Conservation (phyloP, 2,329 filamentous ascomycete genomes). For the Ceratocystis alfenasii region DNA sequence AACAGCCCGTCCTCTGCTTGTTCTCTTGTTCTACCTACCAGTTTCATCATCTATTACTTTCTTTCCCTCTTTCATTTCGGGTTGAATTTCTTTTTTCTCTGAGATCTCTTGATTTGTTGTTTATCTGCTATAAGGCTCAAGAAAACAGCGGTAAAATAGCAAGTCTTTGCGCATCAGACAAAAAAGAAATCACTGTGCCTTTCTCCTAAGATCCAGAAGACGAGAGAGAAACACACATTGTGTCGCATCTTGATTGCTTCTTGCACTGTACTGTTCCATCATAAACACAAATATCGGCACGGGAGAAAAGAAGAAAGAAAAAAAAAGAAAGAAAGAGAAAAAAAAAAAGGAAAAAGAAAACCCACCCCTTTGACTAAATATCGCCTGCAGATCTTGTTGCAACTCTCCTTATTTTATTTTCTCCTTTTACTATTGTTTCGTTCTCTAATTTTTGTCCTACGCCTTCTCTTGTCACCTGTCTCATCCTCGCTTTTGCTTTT, state of each 20-base stretch:
- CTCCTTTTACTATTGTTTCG: neutral
- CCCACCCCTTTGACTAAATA: neutral
- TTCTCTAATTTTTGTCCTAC: neutral
- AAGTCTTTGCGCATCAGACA: neutral
- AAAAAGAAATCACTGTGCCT: neutral
- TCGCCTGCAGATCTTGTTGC: slow-evolving; percentile 1
- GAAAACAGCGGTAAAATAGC: neutral
- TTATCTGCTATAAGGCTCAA: neutral
- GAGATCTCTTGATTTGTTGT: neutral
- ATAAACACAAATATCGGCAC: neutral
- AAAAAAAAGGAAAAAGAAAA: slow-evolving; percentile 1
- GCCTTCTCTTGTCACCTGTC: slow-evolving; percentile 4
- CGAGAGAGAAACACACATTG: neutral
- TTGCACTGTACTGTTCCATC: neutral
- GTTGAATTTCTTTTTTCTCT: neutral
- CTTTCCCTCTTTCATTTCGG: too few relatives aligned
- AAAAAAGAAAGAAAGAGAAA: neutral
- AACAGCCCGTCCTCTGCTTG: neutral
- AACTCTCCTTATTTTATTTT: neutral
- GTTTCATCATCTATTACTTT: too few relatives aligned
- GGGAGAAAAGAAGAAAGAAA: neutral
- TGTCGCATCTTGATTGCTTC: neutral
- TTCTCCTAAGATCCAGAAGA: neutral
- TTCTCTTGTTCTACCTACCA: neutral
- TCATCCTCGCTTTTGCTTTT: slow-evolving; percentile 18